These are phyloP conservation scores for Colletotrichum sp. DNA, from an alignment of 2,329 filamentous ascomycete species.

Conservation along the genomic window DNA sequence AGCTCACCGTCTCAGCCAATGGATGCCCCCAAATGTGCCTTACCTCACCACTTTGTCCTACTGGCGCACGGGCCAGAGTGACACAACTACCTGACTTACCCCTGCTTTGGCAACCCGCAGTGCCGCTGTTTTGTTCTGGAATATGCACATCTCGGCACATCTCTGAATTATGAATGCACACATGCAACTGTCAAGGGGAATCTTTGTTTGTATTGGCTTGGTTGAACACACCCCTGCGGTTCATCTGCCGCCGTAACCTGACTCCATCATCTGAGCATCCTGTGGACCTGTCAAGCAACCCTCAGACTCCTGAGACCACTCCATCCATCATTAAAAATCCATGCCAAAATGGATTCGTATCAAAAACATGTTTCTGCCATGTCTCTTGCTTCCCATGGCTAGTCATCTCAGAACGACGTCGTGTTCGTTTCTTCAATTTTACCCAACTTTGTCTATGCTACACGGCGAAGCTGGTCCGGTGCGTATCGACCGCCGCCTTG, in stretches of 20 bases:
- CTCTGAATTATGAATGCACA: not conserved
- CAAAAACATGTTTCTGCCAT: not conserved
- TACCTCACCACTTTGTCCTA: not conserved
- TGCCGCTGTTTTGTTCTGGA: not conserved
- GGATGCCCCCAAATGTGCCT: not conserved
- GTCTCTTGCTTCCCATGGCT: not conserved
- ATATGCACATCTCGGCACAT: conserved; percentile 11
- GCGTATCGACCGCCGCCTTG: conserved; percentile 17
- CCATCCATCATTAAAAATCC: not conserved
- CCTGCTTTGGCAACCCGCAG: conserved; percentile 15
- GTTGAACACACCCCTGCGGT: not conserved
- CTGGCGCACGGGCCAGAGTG: conserved; percentile 5
- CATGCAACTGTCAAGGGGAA: not conserved
- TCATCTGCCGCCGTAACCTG: not conserved
- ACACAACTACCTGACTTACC: conserved; percentile 11
- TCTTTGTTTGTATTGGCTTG: not conserved
- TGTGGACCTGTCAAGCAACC: not conserved
- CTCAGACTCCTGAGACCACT: not conserved
- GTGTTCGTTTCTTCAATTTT: not conserved
- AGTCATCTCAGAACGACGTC: not conserved
- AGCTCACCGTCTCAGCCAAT: not conserved
- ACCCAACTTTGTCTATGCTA: not conserved
- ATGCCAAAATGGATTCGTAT: not conserved
- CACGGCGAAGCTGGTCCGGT: not conserved
- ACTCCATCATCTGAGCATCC: not conserved